Evolutionary conservation across 2,329 filamentous ascomycete genomes (phyloP), one percentile per base, ranked within the genome.

Genomic region (Beauveria sp.): DNA sequence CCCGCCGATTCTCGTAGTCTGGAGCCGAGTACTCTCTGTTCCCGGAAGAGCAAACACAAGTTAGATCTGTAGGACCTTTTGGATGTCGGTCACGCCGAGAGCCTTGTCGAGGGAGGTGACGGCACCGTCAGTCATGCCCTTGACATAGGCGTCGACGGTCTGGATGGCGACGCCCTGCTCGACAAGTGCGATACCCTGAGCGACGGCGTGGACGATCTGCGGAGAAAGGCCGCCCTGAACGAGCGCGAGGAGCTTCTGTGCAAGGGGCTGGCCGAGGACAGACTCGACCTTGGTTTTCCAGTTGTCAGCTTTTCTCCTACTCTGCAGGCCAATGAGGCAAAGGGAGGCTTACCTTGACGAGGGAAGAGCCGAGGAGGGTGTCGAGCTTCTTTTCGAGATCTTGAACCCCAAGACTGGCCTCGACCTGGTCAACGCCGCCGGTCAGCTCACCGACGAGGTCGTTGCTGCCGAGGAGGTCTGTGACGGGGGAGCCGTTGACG

Each of bases 101-200:
- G 67, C 64, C 2, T 60, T 38, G 50, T 65, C 66, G 43, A 69
- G 64, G 26, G 63, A 64, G 52, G 43, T 20, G 24, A 67, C 56
- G 22, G 60, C 50, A 55, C 67, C 67, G 40, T 62, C 50, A 18
- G 67, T 69, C 22, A 60, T 62, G 38, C 64, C 40, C 28, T 65
- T 62, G 64, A 69, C 64, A 62, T 65, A 67, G 20, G 57, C 55
- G 61, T 67, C 64, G 52, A 68, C 66, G 7, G 64, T 63, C 43
- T 59, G 46, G 45, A 69, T 50, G 40, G 65, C 63, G 38, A 66
- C 58, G 26, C 66, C 66, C 42, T 68, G 65, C 51, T 64, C 51
- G 14, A 66, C 56, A 63, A 68, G 65, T 51, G 64, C 65, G 24
- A 69, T 51, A 43, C 65, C 67, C 64, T 69, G 65, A 43, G 66